phyloP scores from a whole-genome alignment of 352 stramenopile species.

The Phytophthora europaea region DNA sequence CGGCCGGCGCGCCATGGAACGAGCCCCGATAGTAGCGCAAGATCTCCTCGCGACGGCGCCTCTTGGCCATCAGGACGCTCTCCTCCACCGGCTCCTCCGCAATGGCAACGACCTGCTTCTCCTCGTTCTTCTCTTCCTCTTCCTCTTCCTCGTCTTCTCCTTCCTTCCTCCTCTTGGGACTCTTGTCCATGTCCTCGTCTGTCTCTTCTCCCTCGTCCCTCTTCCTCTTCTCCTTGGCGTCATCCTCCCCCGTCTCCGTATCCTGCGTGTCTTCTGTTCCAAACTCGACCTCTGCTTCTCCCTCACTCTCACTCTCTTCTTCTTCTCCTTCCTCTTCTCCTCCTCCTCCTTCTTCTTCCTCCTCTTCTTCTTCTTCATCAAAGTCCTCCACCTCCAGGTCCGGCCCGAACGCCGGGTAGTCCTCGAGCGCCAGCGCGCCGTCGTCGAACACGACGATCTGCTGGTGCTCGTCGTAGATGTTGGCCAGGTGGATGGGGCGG shows the following conservation, averaged over 20 bases:
- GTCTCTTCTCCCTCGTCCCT: conserved; percentile 31
- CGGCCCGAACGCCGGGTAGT: conserved; percentile 86
- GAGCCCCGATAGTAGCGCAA: conserved; percentile 95
- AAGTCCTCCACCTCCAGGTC: conserved; percentile 84
- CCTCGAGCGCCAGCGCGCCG: conserved; percentile 69
- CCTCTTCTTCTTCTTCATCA: conserved; percentile 71
- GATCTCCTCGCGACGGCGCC: conserved; percentile 80
- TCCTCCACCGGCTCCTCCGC: conserved; percentile 31
- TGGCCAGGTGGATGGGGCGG: conserved; percentile 96
- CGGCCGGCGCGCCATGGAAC: conserved; percentile 82
- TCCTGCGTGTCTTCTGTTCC: conserved; percentile 27
- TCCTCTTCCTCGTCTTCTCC: conserved; percentile 14
- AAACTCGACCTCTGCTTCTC: conserved; percentile 68
- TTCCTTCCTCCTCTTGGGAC: conserved; percentile 29
- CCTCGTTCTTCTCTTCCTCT: conserved; percentile 43
- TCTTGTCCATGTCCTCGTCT: conserved; percentile 42
- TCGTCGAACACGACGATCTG: conserved; percentile 90
- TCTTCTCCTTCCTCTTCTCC: conserved; percentile 30
- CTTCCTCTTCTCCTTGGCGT: conserved; percentile 45
- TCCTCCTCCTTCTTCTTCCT: conserved; percentile 67
- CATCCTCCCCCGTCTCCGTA: conserved; percentile 23
- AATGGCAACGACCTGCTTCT: conserved; percentile 12
- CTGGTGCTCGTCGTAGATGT: conserved; percentile 93
- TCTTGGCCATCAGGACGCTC: conserved; percentile 54
- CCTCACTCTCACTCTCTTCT: conserved; percentile 46